Evolutionary conservation across 2,329 filamentous ascomycete species (phyloP), one percentile per base, ranked within the genome.

Genomic region (Westerdykella aurantiaca): DNA sequence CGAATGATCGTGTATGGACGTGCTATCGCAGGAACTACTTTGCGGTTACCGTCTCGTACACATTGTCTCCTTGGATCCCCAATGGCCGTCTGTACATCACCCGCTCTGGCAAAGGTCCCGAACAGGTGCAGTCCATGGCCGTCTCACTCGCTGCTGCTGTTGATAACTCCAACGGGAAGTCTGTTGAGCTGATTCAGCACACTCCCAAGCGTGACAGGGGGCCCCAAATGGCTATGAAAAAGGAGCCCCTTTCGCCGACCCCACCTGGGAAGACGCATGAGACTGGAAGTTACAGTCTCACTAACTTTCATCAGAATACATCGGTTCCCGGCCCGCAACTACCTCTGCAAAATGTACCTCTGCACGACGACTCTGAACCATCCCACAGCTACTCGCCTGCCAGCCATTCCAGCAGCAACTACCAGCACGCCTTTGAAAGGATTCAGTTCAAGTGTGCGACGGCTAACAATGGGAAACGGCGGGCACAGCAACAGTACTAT

Each of bases 361-460:
- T 73, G 6, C 72, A 74, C 41, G 61, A 67, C 1, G 35, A 39
- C 6, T 46, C 52, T 13, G 56, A 65, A 10, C 45, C 60, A 1
- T 51, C 57, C 4, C 63, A 69, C 16, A 55, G 56, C 37, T 68
- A 58, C 44, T 62, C 63, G 11, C 57, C 67, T 5, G 51, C 66
- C 3, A 60, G 55, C 38, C 65, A 68, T 38, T 51, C 57, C 0
- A 61, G 50, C 22, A 65, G 56, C 42, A 63, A 56, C 11, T 69
- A 66, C 6, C 72, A 74, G n/a, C 78, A 83, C 45, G 78, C 75
- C 0, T 96, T 94, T 61, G 89, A 95, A 62, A 82, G 90, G 10
- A 93, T 95, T 41, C 89, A 95, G 57, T 96, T 95, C 77, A 94
- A 95, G 66, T 87, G 88, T 52, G 89, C 90, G 1, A 95, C 89